Percentiles rank a stretch among this genome's conserved stretches.
Evolutionary conservation across 139 green algal species (phyloP).

Genomic region (Edaphochlamys debaryana): DNA sequence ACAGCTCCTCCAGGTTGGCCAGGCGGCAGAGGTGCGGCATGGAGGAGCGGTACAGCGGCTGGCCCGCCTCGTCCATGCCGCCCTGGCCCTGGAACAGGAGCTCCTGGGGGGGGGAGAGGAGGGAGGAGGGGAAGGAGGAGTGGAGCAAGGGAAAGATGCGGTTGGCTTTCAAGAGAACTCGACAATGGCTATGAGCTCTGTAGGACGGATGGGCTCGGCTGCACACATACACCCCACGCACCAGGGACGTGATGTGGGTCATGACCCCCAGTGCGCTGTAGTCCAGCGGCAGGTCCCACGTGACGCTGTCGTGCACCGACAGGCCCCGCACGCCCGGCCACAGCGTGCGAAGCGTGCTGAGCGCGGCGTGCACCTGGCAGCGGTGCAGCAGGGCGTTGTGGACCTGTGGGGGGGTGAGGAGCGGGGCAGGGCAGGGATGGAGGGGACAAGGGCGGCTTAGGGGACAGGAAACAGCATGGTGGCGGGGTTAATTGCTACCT

Average conservation of each 20-base stretch:
- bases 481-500: too few species aligned
- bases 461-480: background rate
- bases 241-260: conserved; percentile 16
- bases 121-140: too few species aligned
- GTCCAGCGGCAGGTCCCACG: conserved; percentile 41
- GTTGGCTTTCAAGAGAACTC: too few species aligned
- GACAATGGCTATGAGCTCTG: too few species aligned
- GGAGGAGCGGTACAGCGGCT: conserved; percentile 32
- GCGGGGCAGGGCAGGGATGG: background rate
- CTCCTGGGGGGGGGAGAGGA: background rate
- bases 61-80: conserved; percentile 37
- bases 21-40: conserved; percentile 38
- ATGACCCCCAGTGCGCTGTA: conserved; percentile 26
- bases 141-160: too few species aligned
- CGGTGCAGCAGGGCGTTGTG: conserved; percentile 2
- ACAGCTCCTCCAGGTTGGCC: conserved; percentile 11
- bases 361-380: background rate
- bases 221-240: background rate
- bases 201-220: too few species aligned
- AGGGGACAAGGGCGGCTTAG: too few species aligned
- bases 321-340: conserved; percentile 13
- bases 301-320: conserved; percentile 42
- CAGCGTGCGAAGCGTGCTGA: conserved; percentile 27
- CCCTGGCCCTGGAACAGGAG: conserved; percentile 43
- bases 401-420: background rate